A percentile compares a stretch with the other conserved stretches of the same genome.
These are phyloP conservation scores for Aschersonia sp. DNA, from an alignment of 2,329 filamentous ascomycete species.

Conservation along the genomic window DNA sequence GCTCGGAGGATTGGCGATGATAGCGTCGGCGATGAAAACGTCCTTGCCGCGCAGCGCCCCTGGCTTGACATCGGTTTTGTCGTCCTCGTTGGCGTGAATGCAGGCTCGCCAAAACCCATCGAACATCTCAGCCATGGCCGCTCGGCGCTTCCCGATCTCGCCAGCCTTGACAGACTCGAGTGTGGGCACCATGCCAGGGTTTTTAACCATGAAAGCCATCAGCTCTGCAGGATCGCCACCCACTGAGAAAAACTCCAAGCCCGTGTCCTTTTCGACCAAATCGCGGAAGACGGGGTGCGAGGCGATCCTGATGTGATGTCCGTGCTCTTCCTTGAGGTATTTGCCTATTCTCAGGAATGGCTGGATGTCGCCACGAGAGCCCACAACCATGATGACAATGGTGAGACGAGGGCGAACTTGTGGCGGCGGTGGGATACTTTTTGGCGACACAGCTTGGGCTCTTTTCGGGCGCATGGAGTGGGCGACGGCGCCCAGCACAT, in stretches of 20 bases:
- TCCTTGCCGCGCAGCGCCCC: slow-evolving; percentile 50
- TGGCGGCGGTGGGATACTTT: slow-evolving; percentile 14
- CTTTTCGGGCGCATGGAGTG: slow-evolving; percentile 19
- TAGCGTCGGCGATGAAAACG: slow-evolving; percentile 60
- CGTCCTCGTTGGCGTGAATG: slow-evolving; percentile 56
- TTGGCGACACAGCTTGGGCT: not conserved
- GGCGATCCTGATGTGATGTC: slow-evolving; percentile 63
- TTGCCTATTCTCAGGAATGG: slow-evolving; percentile 66
- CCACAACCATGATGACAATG: slow-evolving; percentile 75
- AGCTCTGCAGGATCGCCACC: slow-evolving; percentile 68
- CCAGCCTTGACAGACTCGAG: slow-evolving; percentile 59
- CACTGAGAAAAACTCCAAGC: slow-evolving; percentile 67
- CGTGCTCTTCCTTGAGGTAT: slow-evolving; percentile 54
- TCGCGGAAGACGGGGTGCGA: slow-evolving; percentile 67
- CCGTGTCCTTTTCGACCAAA: slow-evolving; percentile 58
- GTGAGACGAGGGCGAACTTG: slow-evolving; percentile 42
- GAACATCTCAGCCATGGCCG: slow-evolving; percentile 70
- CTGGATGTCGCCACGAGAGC: slow-evolving; percentile 66
- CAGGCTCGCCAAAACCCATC: slow-evolving; percentile 72
- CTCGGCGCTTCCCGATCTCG: slow-evolving; percentile 53
- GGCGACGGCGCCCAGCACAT: slow-evolving; percentile 52
- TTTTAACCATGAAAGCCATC: slow-evolving; percentile 85
- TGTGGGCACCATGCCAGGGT: slow-evolving; percentile 62
- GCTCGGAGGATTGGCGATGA: slow-evolving; percentile 71
- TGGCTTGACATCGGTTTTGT: slow-evolving; percentile 39